phyloP scores from a whole-genome alignment of 1,284 basidiomycete genomes.

The Boletus semigastroideus region DNA sequence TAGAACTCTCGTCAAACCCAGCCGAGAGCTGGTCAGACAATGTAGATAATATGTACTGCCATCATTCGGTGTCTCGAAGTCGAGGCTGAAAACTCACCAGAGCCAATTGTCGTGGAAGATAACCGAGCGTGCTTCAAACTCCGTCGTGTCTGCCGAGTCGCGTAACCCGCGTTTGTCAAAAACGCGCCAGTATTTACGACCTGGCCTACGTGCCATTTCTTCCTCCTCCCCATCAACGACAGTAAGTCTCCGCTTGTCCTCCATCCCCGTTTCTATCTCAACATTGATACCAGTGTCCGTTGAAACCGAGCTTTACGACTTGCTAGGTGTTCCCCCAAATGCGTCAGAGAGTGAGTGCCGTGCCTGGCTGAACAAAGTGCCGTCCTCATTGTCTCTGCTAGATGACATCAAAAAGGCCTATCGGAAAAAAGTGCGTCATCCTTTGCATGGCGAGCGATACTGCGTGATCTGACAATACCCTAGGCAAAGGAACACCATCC shows the following conservation, averaged over 20 bases:
- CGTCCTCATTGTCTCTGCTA: slow-evolving; percentile 31
- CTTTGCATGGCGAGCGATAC: slow-evolving; percentile 4
- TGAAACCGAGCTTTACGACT: slow-evolving; percentile 77
- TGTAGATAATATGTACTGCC: slow-evolving; percentile 76
- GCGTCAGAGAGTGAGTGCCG: slow-evolving; percentile 65
- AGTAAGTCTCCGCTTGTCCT: slow-evolving; percentile 21
- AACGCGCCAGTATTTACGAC: slow-evolving; percentile 16
- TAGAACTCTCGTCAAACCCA: slow-evolving; percentile 43
- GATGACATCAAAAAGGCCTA: slow-evolving; percentile 93
- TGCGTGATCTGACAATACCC: slow-evolving; percentile 29
- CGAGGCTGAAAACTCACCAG: slow-evolving; percentile 23
- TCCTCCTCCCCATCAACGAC: slow-evolving; percentile 10
- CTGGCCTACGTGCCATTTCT: slow-evolving; percentile 26
- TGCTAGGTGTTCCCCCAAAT: slow-evolving; percentile 67
- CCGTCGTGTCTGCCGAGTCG: slow-evolving; percentile 30
- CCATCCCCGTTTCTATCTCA: background rate
- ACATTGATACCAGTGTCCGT: slow-evolving; percentile 54
- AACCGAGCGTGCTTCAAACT: slow-evolving; percentile 29
- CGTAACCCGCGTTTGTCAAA: slow-evolving; percentile 22
- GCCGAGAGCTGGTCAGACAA: slow-evolving; percentile 63
- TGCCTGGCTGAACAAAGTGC: slow-evolving; percentile 1
- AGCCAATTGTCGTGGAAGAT: background rate
- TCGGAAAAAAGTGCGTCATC: slow-evolving; percentile 72
- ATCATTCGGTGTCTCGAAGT: slow-evolving; percentile 48
- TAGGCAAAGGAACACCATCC: slow-evolving; percentile 91